These are phyloP conservation scores for Suillus variegatus DNA, from an alignment of 768 basidiomycete species.

Conservation along the genomic window DNA sequence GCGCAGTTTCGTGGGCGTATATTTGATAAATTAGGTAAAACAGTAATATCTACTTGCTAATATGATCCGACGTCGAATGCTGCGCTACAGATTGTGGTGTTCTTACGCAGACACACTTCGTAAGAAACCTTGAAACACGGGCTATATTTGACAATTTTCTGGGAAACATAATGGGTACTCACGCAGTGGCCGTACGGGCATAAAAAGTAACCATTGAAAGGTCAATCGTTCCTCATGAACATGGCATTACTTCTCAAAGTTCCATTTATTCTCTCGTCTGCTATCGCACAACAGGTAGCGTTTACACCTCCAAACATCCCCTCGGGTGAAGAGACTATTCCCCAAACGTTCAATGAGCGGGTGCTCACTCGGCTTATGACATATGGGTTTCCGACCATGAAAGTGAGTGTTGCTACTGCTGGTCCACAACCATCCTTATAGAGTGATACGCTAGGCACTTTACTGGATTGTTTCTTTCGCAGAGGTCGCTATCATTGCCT, in stretches of 20 bases:
- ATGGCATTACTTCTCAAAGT: conserved; percentile 36
- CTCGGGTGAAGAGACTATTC: conserved; percentile 32
- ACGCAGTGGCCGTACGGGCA: not conserved
- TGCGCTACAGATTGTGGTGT: not conserved
- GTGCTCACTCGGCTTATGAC: not conserved
- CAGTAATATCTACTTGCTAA: too few relatives aligned
- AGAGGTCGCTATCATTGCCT: not conserved
- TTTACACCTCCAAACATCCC: conserved; percentile 48
- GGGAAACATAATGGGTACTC: too few relatives aligned
- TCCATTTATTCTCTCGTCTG: conserved; percentile 42
- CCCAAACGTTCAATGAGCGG: not conserved
- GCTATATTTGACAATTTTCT: too few relatives aligned
- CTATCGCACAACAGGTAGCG: conserved; percentile 41
- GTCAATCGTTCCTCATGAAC: conserved; percentile 3
- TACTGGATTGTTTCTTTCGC: not conserved
- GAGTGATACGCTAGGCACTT: not conserved
- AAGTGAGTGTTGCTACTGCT: not conserved
- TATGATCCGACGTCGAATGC: too few relatives aligned
- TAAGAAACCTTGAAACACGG: too few relatives aligned
- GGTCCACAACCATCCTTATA: not conserved
- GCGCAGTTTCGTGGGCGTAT: too few relatives aligned
- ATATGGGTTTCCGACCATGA: not conserved
- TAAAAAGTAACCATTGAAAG: not conserved
- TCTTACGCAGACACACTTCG: too few relatives aligned
- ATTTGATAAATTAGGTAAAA: too few relatives aligned